Percentiles rank a stretch among this genome's conserved stretches.
These are phyloP conservation scores for Aspergillus avenaceus DNA, from an alignment of 495 filamentous ascomycete species.

Conservation along the genomic window DNA sequence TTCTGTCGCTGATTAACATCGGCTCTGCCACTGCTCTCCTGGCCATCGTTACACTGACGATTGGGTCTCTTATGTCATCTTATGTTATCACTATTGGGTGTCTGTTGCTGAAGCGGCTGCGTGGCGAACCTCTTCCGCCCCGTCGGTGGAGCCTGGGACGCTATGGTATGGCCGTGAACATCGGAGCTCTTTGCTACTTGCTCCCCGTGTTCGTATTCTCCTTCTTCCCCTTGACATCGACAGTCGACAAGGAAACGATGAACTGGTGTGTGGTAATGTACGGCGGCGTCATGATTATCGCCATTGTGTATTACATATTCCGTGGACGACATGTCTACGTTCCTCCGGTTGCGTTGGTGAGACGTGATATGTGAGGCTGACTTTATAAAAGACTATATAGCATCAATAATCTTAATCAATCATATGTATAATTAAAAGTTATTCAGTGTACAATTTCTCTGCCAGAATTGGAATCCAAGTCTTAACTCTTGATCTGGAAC, in stretches of 20 bases:
- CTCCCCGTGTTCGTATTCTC: conserved; percentile 48
- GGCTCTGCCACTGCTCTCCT: conserved; percentile 44
- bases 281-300: conserved; percentile 38
- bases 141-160: conserved; percentile 47
- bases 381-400: too few species aligned
- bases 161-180: conserved; percentile 46
- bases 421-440: too few species aligned
- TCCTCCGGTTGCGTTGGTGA: conserved; percentile 41
- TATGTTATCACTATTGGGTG: conserved; percentile 49
- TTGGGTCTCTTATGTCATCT: conserved; percentile 38
- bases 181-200: conserved; percentile 35
- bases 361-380: conserved; percentile 21
- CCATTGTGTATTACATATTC: conserved; percentile 40
- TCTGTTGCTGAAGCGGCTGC: conserved; percentile 41
- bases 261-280: conserved; percentile 50
- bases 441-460: too few species aligned
- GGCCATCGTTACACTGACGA: conserved; percentile 44
- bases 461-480: too few species aligned
- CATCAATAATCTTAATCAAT: too few species aligned
- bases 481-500: too few species aligned
- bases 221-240: conserved; percentile 46
- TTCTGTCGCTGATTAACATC: conserved; percentile 52
- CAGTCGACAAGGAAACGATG: conserved; percentile 38
- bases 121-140: conserved; percentile 36
- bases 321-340: conserved; percentile 40